Evolutionary conservation across 305 asterid species (phyloP), one percentile per base, ranked within the genome.

Genomic region (Plantago lanceolata): DNA sequence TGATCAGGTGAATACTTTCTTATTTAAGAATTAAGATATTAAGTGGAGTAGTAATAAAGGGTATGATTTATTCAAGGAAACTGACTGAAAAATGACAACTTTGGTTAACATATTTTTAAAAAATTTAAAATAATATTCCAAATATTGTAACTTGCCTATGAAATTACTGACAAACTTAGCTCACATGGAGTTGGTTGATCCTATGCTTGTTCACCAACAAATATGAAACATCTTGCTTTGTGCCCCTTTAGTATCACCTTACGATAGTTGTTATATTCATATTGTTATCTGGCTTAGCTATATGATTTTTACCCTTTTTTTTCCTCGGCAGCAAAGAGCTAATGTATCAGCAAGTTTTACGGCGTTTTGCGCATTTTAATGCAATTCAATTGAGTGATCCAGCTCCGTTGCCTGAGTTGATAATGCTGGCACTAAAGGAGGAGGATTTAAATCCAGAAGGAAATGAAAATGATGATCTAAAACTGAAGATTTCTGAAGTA

Each of bases 311-410:
- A 63, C 29, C 12, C 16, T 28, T 49, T 53, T 57, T 43, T 55
- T 70, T 50, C 50, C 53, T 51, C 65, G 77, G 57, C 79, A 92
- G 98, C 83, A 93, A 93, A 83, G 98, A 93, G 82, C 96, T 93
- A 65, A 93, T 93, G 86, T 89, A 89, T 79, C 98, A 89, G 79
- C 97, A 89, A 83, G 98, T 84, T 49, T 64, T 93, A 61, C 78
- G 84, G 66, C 87, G 98, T 58, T 93, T 93, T 79, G 89, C 96
- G 11, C 97, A 89, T 84, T 93, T 93, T 77, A 85, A 84, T 78
- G 96, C 94, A 67, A 93, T 89, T 67, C 98, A 93, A 71, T 81
- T 93, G 73, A 93, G 94, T 70, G 96, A 87, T 65, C 95, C 98
- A 8, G 94, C 95, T 71, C 85, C 96, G 50, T 48, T 89, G 71